Evolutionary conservation across 1,284 basidiomycete genomes (phyloP), one percentile per base, ranked within the genome.

Genomic region (Rhodotorula sp.): DNA sequence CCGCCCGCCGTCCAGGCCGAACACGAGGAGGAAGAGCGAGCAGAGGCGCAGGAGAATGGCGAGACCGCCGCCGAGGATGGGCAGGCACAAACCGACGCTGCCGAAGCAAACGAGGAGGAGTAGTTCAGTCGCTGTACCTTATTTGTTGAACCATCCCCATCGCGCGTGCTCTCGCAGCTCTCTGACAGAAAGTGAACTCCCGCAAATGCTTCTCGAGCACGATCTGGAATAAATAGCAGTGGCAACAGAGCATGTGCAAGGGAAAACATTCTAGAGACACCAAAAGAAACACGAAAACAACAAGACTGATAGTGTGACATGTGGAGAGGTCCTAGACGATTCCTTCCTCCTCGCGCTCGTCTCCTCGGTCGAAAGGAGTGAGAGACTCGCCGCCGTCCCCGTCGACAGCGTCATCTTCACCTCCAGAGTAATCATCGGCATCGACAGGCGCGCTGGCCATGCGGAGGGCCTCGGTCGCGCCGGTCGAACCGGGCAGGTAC

Each of bases 401-500:
- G 18, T 48, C 64, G 47, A n/a, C 51, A 26, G 23, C 58, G 12
- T 56, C 68, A 5, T 65, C 59, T 7, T 62, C 62, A 8, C 51
- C 68, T 2, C 70, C 71, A 3, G 49, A 62, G 7, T 67, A 62
- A 1, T 39, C 57, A 23, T 29, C 62, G n/a, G 18, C n/a, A 3
- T 12, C 46, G 3, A 57, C 59, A 29, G 68, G 68, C 54, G 72
- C 72, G 20, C 54, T 65, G 29, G 72, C 68, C 39, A 59, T 12
- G 4, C 29, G 60, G 48, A 70, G 21, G 46, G 52, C 62, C 43
- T 52, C 43, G 49, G 46, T 49, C 57, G 56, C 59, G 18, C 31
- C 58, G 20, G 34, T 46, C 48, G 46, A 56, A 26, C 48, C 64
- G 2, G 59, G 61, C 21, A 64, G 62, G 59, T 73, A 73, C 29